Evolutionary conservation across 495 filamentous ascomycete species (phyloP), one percentile per base, ranked within the genome.

Genomic region (Penicillium manginii): DNA sequence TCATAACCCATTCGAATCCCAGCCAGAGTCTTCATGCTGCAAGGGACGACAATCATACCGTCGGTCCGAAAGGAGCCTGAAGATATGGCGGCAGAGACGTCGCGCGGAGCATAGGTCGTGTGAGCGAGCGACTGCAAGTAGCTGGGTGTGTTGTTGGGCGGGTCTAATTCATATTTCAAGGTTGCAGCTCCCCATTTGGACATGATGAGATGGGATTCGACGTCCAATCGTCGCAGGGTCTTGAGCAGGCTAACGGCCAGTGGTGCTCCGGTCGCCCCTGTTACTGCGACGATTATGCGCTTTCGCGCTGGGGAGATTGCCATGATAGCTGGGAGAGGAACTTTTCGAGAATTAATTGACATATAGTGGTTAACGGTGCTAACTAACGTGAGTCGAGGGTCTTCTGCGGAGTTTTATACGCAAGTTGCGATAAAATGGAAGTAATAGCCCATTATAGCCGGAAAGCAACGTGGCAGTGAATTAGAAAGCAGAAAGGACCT

Each of bases 201-300:
- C 19, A 80, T 69, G 2, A 80, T 60, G 0, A 80, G 68, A 55
- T 80, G 77, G 0, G 76, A 76, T 64, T 78, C 77, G 10, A 80
- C 54, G 37, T 75, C 66, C 0, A 78, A 60, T 0, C 57, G 68
- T 3, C 77, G 71, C 0, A 80, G 73, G 11, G 70, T 66, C 12
- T 69, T 62, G 22, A 80, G 73, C 0, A 66, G 15, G 50, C 66
- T 76, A 43, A 78, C 74, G 1, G 70, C 75, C 11, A 77, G 59
- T 2, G 72, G 60, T 5, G 77, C 64, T 2, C 77, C 77, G 0
- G 75, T 80, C 4, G 77, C 75, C 5, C 75, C 77, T 5, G 74
- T 80, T 62, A 80, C 73, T 7, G 69, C 77, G 7, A 80, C 67
- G 15, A 80, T 66, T 46, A 80, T 77, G 69, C 29, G 59, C 18